Percentiles rank a stretch among this genome's conserved stretches.
Evolutionary conservation across 768 basidiomycete species (phyloP).

Genomic region (Favolaschia claudopus): DNA sequence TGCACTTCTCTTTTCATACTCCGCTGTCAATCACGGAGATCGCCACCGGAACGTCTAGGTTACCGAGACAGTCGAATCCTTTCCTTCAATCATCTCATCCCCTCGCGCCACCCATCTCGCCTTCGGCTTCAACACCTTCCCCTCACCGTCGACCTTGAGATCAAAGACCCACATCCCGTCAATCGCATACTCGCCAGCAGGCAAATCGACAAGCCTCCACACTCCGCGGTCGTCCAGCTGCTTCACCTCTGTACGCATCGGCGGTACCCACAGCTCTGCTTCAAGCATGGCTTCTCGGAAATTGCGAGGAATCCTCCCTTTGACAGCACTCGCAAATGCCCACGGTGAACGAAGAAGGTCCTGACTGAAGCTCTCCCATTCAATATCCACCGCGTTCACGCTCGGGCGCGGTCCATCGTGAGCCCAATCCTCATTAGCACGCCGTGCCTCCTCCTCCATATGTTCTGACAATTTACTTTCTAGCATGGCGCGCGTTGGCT

Average conservation of each 20-base stretch:
- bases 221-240: neutral
- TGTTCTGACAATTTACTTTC: neutral
- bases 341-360: neutral
- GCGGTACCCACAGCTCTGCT: neutral
- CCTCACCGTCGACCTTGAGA: conserved; percentile 42
- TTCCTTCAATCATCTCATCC: neutral
- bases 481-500: neutral
- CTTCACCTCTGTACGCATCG: conserved; percentile 1
- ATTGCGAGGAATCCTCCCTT: neutral
- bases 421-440: neutral
- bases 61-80: too few relatives aligned
- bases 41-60: too few relatives aligned
- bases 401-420: neutral
- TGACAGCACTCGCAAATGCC: neutral
- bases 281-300: conserved; percentile 8
- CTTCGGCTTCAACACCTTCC: conserved; percentile 42
- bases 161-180: conserved; percentile 43
- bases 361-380: neutral
- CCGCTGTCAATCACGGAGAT: too few relatives aligned
- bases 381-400: neutral
- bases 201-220: conserved; percentile 1
- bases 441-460: neutral
- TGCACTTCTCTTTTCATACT: too few relatives aligned
- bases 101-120: conserved; percentile 48
- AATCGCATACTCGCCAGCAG: conserved; percentile 26